Evolutionary conservation across 2,329 filamentous ascomycete genomes (phyloP).

Genomic region (Pestalotiopsis sp.): DNA sequence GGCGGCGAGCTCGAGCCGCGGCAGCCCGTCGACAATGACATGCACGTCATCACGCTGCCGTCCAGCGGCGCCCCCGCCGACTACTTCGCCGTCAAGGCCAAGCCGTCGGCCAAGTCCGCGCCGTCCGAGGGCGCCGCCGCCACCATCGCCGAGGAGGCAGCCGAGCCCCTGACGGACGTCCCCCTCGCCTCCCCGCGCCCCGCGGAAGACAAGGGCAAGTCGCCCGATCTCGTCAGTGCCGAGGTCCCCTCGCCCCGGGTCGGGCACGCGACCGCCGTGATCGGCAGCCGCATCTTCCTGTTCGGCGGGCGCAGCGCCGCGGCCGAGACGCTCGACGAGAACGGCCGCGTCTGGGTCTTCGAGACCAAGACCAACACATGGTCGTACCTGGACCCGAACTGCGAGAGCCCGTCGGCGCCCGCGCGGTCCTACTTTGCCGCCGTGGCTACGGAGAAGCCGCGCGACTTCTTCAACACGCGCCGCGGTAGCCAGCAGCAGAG

Average conservation of each 20-base stretch:
- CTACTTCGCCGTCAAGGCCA: conserved; percentile 59
- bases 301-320: conserved; percentile 80
- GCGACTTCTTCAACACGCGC: conserved; percentile 42
- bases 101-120: conserved; percentile 35
- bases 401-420: conserved; percentile 54
- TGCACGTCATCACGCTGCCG: conserved; percentile 68
- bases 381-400: conserved; percentile 63
- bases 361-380: conserved; percentile 67
- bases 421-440: conserved; percentile 74
- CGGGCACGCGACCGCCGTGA: conserved; percentile 71
- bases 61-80: conserved; percentile 60
- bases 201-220: conserved; percentile 38
- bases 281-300: conserved; percentile 74
- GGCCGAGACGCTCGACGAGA: conserved; percentile 73
- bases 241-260: conserved; percentile 69
- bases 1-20: conserved; percentile 72
- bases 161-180: conserved; percentile 43
- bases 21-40: conserved; percentile 71
- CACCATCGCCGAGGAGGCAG: conserved; percentile 58
- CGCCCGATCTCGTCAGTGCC: conserved; percentile 37
- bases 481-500: conserved; percentile 20
- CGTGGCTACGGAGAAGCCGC: conserved; percentile 59
- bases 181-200: conserved; percentile 38
- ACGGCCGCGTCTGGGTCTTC: conserved; percentile 76
- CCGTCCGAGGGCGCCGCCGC: conserved; percentile 48